A percentile compares a stretch with the other conserved stretches of the same genome.
These are phyloP conservation scores for Misopates orontium DNA, from an alignment of 257 asterid species.

Conservation along the genomic window DNA sequence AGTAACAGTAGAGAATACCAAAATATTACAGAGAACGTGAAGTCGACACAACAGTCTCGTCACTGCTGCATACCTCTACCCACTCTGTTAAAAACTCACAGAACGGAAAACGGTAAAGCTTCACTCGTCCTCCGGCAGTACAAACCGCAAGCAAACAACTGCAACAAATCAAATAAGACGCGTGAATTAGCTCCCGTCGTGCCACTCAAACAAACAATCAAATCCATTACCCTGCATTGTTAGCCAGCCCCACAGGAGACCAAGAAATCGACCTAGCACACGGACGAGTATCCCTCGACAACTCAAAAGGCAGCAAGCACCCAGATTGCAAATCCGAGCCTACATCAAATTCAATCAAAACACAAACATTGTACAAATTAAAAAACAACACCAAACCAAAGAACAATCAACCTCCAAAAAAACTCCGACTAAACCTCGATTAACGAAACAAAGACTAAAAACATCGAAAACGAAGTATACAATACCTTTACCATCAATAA, in stretches of 20 bases:
- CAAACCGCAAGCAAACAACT: constrained; percentile 96
- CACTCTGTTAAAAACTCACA: constrained; percentile 78
- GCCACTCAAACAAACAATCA: constrained; percentile 9
- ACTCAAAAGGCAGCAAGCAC: constrained; percentile 61
- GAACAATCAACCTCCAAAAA: no score
- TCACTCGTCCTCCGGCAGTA: constrained; percentile 72
- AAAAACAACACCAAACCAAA: background rate
- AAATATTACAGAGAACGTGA: no score
- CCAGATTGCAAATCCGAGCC: constrained; percentile 61
- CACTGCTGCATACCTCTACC: constrained; percentile 63
- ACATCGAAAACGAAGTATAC: constrained; percentile 7
- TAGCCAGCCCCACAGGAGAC: constrained; percentile 88
- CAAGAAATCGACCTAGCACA: constrained; percentile 85
- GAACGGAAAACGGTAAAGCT: constrained; percentile 72
- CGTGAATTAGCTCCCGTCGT: constrained; percentile 19
- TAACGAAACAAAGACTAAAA: no score
- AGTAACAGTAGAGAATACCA: background rate
- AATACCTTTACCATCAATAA: constrained; percentile 62
- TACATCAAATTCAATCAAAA: constrained; percentile 8
- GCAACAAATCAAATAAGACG: constrained; percentile 20
- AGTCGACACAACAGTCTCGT: constrained; percentile 4
- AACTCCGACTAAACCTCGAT: constrained; percentile 13
- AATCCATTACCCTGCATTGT: constrained; percentile 69
- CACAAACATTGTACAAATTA: background rate
- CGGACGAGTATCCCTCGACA: constrained; percentile 66